Base-by-base conservation (phyloP, 2,329 filamentous ascomycete genomes). In the Chaetomiaceae sp. region DNA sequence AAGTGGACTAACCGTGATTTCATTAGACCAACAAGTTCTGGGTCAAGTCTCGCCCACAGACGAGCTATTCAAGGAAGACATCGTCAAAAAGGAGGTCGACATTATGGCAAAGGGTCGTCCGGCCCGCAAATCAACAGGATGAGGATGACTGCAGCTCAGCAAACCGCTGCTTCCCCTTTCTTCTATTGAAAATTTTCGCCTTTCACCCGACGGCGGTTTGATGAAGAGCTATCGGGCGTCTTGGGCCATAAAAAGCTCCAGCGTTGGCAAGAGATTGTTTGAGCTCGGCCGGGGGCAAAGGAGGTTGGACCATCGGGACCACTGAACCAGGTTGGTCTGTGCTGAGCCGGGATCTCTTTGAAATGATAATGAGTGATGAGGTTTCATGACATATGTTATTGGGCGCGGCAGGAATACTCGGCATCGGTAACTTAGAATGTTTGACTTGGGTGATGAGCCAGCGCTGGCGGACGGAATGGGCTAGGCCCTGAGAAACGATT, bases 41-140 rank as follows among this genome's bases (percentile, higher is more conserved):
- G 14, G 29, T 9, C 44, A 49, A 42, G 36, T 42, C n/a, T 46
- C 47, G 9, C 47, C 50, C 11, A 41, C 32, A 10, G 53, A 52
- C 26, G 24, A 46, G 4, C 37, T 52, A 9, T 48, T 52, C 38
- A 33, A 27, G 11, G 38, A 36, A 24, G 24, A 10, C 38, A 39
- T 53, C 33, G 45, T 48, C 29, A 27, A 22, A 19, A 48, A 38
- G 24, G 51, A 51, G 37, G 6, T n/a, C 3, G 20, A 38, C 2
- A 14, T 38, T 20, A 9, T 50, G 10, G 30, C 22, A 14, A 47
- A 37, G 19, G 24, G 6, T 14, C 38, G 29, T 17, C 20, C 26
- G 3, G 9, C 15, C 15, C 37, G 42, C 3, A 41, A 42, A 20
- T 33, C n/a, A 24, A 26, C 18, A 34, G 3, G 19, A 14, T 6